Conservation (phyloP, 352 stramenopile genomes). For the Phytophthora niederhauseri region DNA sequence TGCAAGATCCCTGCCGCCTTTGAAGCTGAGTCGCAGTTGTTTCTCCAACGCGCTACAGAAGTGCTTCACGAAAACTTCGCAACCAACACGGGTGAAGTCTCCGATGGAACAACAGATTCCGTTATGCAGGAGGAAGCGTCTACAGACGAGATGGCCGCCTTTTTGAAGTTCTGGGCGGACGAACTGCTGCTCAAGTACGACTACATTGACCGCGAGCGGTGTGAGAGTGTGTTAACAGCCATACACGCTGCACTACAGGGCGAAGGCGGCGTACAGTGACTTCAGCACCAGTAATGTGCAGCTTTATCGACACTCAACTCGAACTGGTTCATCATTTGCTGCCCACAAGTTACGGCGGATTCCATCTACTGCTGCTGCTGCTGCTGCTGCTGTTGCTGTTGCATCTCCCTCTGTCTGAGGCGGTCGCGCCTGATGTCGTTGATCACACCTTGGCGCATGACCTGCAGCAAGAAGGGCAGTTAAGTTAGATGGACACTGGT, state of each 20-base stretch:
- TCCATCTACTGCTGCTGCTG: constrained; percentile 26
- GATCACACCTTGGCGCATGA: constrained; percentile 79
- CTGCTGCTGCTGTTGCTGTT: constrained; percentile 38
- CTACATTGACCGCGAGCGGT: constrained; percentile 42
- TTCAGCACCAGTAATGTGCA: not conserved
- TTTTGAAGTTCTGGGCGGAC: constrained; percentile 40
- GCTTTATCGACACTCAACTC: not conserved
- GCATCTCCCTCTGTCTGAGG: constrained; percentile 53
- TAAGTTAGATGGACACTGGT: constrained; percentile 3
- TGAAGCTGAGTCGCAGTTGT: constrained; percentile 24
- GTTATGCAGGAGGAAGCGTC: not conserved
- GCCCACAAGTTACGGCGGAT: constrained; percentile 3
- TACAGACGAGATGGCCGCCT: constrained; percentile 28
- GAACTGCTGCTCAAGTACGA: constrained; percentile 60
- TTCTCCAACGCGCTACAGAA: constrained; percentile 28
- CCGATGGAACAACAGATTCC: not conserved
- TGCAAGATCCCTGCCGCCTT: constrained; percentile 30
- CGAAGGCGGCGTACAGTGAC: not conserved
- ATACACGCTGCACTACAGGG: constrained; percentile 22
- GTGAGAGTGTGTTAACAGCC: constrained; percentile 25
- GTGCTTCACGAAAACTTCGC: constrained; percentile 15
- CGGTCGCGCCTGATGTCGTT: constrained; percentile 83
- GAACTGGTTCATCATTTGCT: constrained; percentile 8
- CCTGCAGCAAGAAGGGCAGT: constrained; percentile 30
- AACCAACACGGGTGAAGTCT: not conserved